Evolutionary conservation across 2,329 filamentous ascomycete genomes (phyloP).

Genomic region (Aspergillaceae sp.): DNA sequence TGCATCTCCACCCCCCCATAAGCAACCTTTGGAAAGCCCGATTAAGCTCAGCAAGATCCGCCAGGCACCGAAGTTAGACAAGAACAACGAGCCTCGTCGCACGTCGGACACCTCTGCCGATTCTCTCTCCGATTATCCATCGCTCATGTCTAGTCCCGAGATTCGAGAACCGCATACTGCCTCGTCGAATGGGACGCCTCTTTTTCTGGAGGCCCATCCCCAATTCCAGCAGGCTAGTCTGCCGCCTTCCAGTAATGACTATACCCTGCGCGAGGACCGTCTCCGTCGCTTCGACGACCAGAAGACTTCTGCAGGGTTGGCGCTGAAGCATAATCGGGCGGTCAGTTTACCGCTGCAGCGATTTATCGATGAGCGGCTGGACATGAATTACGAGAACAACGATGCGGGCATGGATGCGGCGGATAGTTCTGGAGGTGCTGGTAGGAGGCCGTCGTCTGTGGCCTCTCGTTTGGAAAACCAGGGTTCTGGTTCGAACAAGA

Average conservation of each 20-base stretch:
- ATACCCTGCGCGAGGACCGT: slow-evolving; percentile 24
- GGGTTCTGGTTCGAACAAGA: slow-evolving; percentile 7
- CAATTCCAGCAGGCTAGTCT: slow-evolving; percentile 13
- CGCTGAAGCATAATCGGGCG: slow-evolving; percentile 20
- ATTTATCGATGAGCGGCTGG: slow-evolving; percentile 31
- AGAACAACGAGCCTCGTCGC: slow-evolving; percentile 12
- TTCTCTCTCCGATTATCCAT: slow-evolving; percentile 25
- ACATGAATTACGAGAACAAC: slow-evolving; percentile 18
- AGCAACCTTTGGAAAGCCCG: slow-evolving; percentile 24
- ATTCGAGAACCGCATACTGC: slow-evolving; percentile 16
- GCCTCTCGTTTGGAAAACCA: slow-evolving; percentile 6
- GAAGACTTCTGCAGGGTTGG: slow-evolving; percentile 12
- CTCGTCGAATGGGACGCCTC: slow-evolving; percentile 19
- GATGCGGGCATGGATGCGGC: slow-evolving; percentile 4
- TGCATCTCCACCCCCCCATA: slow-evolving; percentile 4
- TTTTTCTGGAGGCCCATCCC: slow-evolving; percentile 16
- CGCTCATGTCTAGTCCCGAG: slow-evolving; percentile 23
- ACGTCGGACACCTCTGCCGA: slow-evolving; percentile 23
- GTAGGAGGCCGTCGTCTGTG: slow-evolving; percentile 14
- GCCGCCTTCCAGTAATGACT: slow-evolving; percentile 14
- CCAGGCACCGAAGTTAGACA: slow-evolving; percentile 12
- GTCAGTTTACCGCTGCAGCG: slow-evolving; percentile 32
- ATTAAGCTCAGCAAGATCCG: slow-evolving; percentile 22
- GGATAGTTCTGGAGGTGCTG: neutral
- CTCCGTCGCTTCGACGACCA: slow-evolving; percentile 20